Conservation (phyloP, 2,329 filamentous ascomycete genomes). For the Xylaria sp. region DNA sequence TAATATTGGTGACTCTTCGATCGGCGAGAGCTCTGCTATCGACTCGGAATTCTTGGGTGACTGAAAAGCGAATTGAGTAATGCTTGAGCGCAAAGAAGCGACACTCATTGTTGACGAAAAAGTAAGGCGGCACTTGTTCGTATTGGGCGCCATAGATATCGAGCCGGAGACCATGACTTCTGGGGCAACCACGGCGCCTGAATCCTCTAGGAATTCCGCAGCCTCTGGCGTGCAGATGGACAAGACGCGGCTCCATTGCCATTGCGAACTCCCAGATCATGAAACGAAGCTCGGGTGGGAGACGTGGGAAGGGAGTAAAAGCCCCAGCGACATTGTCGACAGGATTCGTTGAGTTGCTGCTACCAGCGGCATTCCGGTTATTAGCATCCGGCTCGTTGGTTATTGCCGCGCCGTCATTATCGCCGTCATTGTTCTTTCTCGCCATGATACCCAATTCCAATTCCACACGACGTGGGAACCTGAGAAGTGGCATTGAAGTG, state of each 20-base stretch:
- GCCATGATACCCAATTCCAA: background rate
- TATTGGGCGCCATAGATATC: background rate
- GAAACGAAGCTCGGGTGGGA: slow-evolving; percentile 14
- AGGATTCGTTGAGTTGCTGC: background rate
- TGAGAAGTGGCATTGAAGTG: background rate
- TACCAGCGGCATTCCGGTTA: background rate
- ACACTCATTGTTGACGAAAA: slow-evolving; percentile 11
- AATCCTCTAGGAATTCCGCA: no score
- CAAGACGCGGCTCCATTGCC: slow-evolving; percentile 10
- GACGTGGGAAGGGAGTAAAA: slow-evolving; percentile 1
- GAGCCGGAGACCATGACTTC: background rate
- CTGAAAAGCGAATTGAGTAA: slow-evolving; percentile 16
- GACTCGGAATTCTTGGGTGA: background rate
- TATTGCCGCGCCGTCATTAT: background rate
- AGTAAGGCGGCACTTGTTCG: background rate
- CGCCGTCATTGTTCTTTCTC: background rate
- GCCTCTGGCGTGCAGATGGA: slow-evolving; percentile 4
- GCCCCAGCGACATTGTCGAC: background rate
- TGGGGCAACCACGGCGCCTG: background rate
- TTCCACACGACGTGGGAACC: background rate
- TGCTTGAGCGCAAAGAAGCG: background rate
- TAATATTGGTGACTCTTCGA: background rate
- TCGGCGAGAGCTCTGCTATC: background rate
- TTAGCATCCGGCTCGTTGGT: background rate
- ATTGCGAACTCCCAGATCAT: slow-evolving; percentile 17